These are phyloP conservation scores for Sonneratia caseolaris DNA, from an alignment of 345 rosid species.

Conservation along the genomic window DNA sequence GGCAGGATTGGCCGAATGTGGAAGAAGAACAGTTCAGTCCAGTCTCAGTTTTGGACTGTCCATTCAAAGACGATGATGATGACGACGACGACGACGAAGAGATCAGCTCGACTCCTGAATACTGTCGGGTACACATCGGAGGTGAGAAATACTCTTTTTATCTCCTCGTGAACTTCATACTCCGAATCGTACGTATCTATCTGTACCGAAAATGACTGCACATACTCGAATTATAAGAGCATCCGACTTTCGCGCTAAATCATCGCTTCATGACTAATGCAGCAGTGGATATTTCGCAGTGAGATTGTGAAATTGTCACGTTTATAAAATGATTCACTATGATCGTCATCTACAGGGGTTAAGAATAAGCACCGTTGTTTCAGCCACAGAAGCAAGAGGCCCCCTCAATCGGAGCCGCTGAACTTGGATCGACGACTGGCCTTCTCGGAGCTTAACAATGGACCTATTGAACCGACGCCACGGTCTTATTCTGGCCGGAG, in stretches of 20 bases:
- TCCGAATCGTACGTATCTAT: too few species aligned
- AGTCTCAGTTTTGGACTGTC: slow-evolving; percentile 66
- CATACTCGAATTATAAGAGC: too few species aligned
- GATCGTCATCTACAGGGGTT: slow-evolving; percentile 21
- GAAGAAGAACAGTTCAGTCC: slow-evolving; percentile 79
- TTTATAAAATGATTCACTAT: too few species aligned
- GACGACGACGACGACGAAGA: background rate
- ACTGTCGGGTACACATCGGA: slow-evolving; percentile 15
- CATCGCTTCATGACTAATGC: too few species aligned
- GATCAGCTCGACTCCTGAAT: slow-evolving; percentile 19
- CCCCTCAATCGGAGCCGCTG: slow-evolving; percentile 40
- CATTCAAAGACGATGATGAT: slow-evolving; percentile 34
- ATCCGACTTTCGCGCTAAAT: too few species aligned
- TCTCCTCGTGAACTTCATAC: background rate
- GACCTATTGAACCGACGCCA: slow-evolving; percentile 1
- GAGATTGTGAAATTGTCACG: too few species aligned
- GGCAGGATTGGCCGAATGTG: slow-evolving; percentile 44
- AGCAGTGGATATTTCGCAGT: too few species aligned
- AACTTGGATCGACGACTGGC: slow-evolving; percentile 54
- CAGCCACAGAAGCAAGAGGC: slow-evolving; percentile 23
- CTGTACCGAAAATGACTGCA: too few species aligned
- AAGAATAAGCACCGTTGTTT: slow-evolving; percentile 25
- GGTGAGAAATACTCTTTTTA: slow-evolving; percentile 13
- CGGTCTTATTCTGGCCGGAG: background rate
- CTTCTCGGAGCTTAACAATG: slow-evolving; percentile 19